Base-by-base conservation (phyloP, 495 filamentous ascomycete genomes). In the Aspergillus leporis region DNA sequence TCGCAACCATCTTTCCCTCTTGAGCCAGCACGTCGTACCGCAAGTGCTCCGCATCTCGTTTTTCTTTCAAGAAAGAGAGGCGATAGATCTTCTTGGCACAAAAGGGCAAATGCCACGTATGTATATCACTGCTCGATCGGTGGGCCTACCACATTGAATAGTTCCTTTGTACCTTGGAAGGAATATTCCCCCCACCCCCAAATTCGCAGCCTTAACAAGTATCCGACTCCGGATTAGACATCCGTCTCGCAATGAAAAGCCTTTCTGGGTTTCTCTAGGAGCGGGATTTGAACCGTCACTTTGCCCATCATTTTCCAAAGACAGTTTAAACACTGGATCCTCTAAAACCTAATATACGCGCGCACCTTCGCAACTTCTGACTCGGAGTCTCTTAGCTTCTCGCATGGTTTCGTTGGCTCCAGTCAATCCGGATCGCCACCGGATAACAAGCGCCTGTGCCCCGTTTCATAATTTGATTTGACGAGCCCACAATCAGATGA, bases 401-500 rank as follows among this genome's bases (percentile, higher is more conserved):
- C 56, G 51, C 52, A 45, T 38, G 47, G 40, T 47, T 56, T 55
- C 47, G 65, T 59, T 62, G 65, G 65, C 65, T 53, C 56, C 53
- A 59, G 36, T 22, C 19, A 50, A 47, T 47, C 19, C 43, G 46
- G 53, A 57, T 67, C 58, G 62, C 62, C 60, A 64, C 62, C 60
- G 43, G 51, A 61, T 51, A 49, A 56, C 31, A 56, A 28, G 50
- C 43, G 46, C 46, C 49, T 61, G 55, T 58, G 46, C 40, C 56
- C 62, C 51, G 43, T 36, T 31, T 43, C 57, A 43, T 34, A 38
- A 36, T 68, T 53, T 61, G 62, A 68, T 68, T 68, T 58, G 65
- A 53, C 52, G 53, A 47, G 47, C 43, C 48, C 28, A 34, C 36
- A 58, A 71, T 75, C 73, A 75, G 70, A 64, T 75, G 73, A 75